phyloP scores from a whole-genome alignment of 148 eudicot genomes.

The Rhododendron simsii region DNA sequence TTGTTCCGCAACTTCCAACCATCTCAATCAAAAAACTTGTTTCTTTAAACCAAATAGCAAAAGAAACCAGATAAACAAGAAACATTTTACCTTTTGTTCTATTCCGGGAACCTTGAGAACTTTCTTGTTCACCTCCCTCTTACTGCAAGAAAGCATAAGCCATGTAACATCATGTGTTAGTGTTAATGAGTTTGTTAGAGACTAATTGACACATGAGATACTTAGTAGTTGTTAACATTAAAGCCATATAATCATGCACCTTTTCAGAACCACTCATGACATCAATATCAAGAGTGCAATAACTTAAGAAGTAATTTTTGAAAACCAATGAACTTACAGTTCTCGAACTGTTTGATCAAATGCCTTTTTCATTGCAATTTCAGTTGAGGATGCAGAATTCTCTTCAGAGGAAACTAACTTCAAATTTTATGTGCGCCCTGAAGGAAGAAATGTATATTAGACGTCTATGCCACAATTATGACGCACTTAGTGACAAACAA shows the following conservation, averaged over 20 bases:
- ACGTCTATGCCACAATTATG: background rate
- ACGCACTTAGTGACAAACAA: background rate
- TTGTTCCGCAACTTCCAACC: background rate
- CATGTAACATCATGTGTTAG: background rate
- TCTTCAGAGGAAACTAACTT: constrained; percentile 14
- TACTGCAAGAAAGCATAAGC: constrained; percentile 47
- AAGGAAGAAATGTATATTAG: background rate
- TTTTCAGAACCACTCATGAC: background rate
- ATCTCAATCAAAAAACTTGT: constrained; percentile 4
- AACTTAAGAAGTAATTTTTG: background rate
- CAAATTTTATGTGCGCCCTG: background rate
- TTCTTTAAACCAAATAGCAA: background rate
- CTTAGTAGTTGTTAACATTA: background rate
- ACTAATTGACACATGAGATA: background rate
- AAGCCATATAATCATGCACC: background rate
- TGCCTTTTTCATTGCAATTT: constrained; percentile 80
- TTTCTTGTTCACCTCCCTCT: constrained; percentile 95
- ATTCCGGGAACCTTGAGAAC: constrained; percentile 97
- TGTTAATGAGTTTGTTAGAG: background rate
- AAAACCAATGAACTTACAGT: constrained; percentile 53
- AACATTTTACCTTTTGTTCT: constrained; percentile 72
- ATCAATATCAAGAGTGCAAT: background rate
- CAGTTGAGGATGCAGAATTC: constrained; percentile 11
- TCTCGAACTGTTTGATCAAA: constrained; percentile 94
- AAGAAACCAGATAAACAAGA: background rate